Conservation (phyloP, 106 monocot genomes). For the Dendrobium catenatum region DNA sequence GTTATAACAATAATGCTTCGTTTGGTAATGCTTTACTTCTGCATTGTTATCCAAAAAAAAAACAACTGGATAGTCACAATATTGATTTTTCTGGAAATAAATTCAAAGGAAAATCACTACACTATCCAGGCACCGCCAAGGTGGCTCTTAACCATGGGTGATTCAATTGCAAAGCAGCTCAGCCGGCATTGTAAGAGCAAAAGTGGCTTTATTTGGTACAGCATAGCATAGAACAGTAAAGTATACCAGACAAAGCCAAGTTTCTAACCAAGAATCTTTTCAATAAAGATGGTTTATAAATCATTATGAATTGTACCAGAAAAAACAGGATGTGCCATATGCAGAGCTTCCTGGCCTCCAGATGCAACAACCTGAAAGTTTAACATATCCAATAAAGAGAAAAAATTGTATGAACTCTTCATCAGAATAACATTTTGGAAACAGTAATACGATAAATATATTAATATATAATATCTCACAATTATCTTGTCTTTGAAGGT, state of each 20-base stretch:
- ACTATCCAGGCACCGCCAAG: not conserved
- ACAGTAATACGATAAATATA: not conserved
- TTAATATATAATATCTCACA: constrained; percentile 36
- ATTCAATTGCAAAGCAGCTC: not conserved
- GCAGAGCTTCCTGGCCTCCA: constrained; percentile 38
- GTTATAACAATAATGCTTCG: not conserved
- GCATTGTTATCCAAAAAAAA: not conserved
- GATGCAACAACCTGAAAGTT: constrained; percentile 55
- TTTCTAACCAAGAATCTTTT: constrained; percentile 3
- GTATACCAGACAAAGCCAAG: not conserved
- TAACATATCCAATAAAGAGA: not conserved
- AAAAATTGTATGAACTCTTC: not conserved
- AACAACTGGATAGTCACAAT: not conserved
- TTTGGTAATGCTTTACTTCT: not conserved
- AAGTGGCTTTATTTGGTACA: not conserved
- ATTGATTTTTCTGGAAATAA: not conserved
- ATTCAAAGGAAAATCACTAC: constrained; percentile 1
- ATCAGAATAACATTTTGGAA: constrained; percentile 8
- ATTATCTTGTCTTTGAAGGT: constrained; percentile 43
- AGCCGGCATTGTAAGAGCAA: not conserved
- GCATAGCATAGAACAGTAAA: not conserved
- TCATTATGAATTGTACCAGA: constrained; percentile 38
- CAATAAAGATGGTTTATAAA: not conserved
- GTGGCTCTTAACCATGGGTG: not conserved
- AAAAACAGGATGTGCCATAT: constrained; percentile 40